Percentiles rank a stretch among this genome's conserved stretches.
These are phyloP conservation scores for Hymenoscyphus salicellus DNA, from an alignment of 2,329 filamentous ascomycete species.

Conservation along the genomic window DNA sequence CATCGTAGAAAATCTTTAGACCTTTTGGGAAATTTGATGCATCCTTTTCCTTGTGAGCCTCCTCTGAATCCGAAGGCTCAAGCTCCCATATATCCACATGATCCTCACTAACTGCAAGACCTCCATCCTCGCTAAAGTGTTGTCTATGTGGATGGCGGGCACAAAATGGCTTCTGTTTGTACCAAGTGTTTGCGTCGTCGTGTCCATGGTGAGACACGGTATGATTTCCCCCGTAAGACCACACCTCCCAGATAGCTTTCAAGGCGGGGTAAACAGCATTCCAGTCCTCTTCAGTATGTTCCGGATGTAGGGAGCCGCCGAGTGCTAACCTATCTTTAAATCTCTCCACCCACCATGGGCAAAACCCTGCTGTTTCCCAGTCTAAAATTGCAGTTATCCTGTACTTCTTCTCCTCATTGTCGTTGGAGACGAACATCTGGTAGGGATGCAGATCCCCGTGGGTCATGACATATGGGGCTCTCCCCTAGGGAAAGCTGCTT, in stretches of 20 bases:
- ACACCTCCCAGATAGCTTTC: neutral
- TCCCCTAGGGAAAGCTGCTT: conserved; percentile 14
- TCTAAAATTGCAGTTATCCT: conserved; percentile 40
- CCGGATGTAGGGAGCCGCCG: no score
- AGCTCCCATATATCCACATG: conserved; percentile 12
- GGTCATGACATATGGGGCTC: conserved; percentile 38
- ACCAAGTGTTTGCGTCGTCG: conserved; percentile 8
- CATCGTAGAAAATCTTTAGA: no score
- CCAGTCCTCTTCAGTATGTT: no score
- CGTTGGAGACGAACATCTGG: conserved; percentile 41
- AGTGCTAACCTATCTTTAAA: no score
- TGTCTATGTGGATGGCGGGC: conserved; percentile 5
- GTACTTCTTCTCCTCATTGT: conserved; percentile 17
- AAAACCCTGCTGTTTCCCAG: conserved; percentile 26
- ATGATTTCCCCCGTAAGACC: conserved; percentile 6
- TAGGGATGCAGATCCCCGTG: conserved; percentile 38
- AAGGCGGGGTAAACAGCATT: neutral
- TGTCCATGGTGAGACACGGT: conserved; percentile 3
- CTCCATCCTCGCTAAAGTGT: neutral
- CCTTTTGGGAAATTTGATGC: no score
- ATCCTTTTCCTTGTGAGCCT: neutral
- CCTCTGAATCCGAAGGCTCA: conserved; percentile 15
- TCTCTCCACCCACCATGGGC: no score
- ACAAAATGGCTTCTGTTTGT: conserved; percentile 8
- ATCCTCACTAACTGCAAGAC: neutral